Evolutionary conservation across 108 stramenopile species (phyloP), one percentile per base, ranked within the genome.

Genomic region (Discostella pseudostelligera): DNA sequence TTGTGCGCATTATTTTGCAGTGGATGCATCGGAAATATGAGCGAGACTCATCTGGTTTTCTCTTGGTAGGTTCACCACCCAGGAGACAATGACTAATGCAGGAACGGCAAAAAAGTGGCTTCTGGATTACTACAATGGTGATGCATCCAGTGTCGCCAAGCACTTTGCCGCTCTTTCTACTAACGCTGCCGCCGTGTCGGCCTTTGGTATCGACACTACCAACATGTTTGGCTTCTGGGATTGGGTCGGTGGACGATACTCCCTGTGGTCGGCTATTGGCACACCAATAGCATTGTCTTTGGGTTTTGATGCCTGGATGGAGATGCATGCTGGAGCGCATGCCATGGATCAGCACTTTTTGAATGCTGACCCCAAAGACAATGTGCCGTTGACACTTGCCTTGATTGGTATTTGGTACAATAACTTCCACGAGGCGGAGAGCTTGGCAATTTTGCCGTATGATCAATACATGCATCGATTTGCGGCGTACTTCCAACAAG

Each of bases 51-150:
- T 32, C 5, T 32, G 3, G 32, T 32, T 32, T 32, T 24, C 4
- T 28, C 10, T 11, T 7, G 28, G 14, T 8, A 53, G 51, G 5
- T 99, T 99, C 66, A 99, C 98, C 45, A 99, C 98, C 0, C 96
- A 96, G 46, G 98, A 99, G 74, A 99, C 98, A 44, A 99, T 99
- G 96, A 96, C 96, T 25, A 99, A 99, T 66, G 98, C 98, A 3
- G 80, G 89, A 36, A 96, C 95, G 7, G 82, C 96, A 50, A 94
- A 93, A 64, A 74, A 86, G 56, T 99, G 96, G 94, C 84, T 99
- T 17, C 20, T 95, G 35, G 76, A 80, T 59, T 72, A 75, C 36
- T 82, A 88, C 71, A 59, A 78, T 6, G 83, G 81, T 1, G 90
- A 88, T 55, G 84, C 69, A 16, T 70, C 83, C 1, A 61, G 94